Evolutionary conservation across 2,329 filamentous ascomycete species (phyloP).

Genomic region (Trematosphaeria pertusa): DNA sequence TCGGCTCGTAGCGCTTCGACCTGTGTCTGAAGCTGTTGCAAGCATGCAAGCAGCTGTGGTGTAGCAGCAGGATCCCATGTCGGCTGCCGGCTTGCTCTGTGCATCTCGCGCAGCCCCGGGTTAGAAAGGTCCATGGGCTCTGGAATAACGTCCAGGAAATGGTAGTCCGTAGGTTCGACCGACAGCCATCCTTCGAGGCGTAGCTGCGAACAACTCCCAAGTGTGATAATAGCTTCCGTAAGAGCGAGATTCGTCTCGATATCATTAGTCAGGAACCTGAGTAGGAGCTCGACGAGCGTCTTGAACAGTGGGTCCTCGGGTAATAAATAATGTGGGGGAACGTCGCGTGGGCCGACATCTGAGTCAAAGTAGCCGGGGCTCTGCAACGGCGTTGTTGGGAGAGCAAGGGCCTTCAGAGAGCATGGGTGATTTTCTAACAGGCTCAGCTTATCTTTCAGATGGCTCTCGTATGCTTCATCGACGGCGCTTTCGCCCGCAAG

Average conservation of each 20-base stretch:
- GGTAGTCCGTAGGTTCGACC: slow-evolving; percentile 65
- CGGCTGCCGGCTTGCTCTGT: slow-evolving; percentile 45
- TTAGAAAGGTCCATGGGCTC: slow-evolving; percentile 34
- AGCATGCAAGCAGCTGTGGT: slow-evolving; percentile 51
- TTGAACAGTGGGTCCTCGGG: slow-evolving; percentile 66
- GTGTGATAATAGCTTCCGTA: slow-evolving; percentile 80
- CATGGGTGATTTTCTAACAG: slow-evolving; percentile 76
- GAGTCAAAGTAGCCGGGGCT: slow-evolving; percentile 56
- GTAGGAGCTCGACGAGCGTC: slow-evolving; percentile 65
- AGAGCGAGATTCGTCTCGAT: slow-evolving; percentile 89
- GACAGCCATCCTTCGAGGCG: slow-evolving; percentile 90
- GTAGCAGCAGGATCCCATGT: slow-evolving; percentile 44
- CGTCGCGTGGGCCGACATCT: slow-evolving; percentile 64
- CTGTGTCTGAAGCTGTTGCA: slow-evolving; percentile 52
- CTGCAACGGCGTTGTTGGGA: slow-evolving; percentile 66
- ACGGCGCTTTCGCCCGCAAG: slow-evolving; percentile 74
- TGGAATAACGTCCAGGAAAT: slow-evolving; percentile 35
- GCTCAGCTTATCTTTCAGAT: slow-evolving; percentile 73
- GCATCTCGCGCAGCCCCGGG: slow-evolving; percentile 40
- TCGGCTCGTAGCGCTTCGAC: slow-evolving; percentile 51
- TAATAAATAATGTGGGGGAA: slow-evolving; percentile 66
- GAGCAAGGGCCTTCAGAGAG: slow-evolving; percentile 71
- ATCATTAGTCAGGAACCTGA: slow-evolving; percentile 86
- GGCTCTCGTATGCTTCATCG: slow-evolving; percentile 74
- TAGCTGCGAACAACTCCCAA: slow-evolving; percentile 85